Percentiles rank a stretch among this genome's conserved stretches.
These are phyloP conservation scores for Hanseniaspora guilliermondii DNA, from an alignment of 805 yeast species.

Conservation along the genomic window DNA sequence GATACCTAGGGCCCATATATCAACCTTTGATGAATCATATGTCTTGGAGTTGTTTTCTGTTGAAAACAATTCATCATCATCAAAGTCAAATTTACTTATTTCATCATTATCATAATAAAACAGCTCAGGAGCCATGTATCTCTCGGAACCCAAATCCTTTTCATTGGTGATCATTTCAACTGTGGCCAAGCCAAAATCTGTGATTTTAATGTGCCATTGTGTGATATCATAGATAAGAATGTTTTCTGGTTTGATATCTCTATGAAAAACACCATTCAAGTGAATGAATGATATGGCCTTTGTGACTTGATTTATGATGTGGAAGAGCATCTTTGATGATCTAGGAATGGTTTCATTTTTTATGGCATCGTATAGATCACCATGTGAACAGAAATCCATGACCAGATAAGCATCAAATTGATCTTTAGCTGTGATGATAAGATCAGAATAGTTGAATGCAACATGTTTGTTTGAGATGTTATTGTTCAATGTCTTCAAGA, in stretches of 20 bases:
- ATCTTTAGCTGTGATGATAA: conserved; percentile 50
- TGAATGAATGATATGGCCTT: conserved; percentile 73
- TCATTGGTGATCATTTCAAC: conserved; percentile 42
- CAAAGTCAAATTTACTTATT: conserved; percentile 16
- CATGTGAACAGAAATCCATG: conserved; percentile 75
- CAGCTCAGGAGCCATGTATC: conserved; percentile 91
- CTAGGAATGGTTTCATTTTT: conserved; percentile 47
- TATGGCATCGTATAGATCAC: conserved; percentile 75
- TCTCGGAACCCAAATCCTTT: conserved; percentile 78
- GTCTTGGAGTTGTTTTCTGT: conserved; percentile 28
- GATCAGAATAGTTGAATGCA: conserved; percentile 32
- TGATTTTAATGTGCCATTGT: conserved; percentile 47
- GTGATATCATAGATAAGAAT: conserved; percentile 41
- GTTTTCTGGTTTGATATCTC: conserved; percentile 75
- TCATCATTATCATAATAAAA: conserved; percentile 38
- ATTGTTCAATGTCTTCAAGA: conserved; percentile 29
- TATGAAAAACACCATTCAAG: conserved; percentile 54
- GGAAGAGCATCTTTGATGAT: conserved; percentile 34
- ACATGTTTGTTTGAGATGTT: conserved; percentile 18
- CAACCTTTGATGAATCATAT: conserved; percentile 72
- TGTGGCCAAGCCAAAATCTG: conserved; percentile 70
- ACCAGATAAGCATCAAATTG: conserved; percentile 57
- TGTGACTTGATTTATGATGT: conserved; percentile 49
- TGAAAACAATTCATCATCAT: conserved; percentile 24
- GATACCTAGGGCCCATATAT: conserved; percentile 82